Percentiles rank a stretch among this genome's conserved stretches.
These are phyloP conservation scores for Cyathus striatus DNA, from an alignment of 768 basidiomycete genomes.

Conservation along the genomic window DNA sequence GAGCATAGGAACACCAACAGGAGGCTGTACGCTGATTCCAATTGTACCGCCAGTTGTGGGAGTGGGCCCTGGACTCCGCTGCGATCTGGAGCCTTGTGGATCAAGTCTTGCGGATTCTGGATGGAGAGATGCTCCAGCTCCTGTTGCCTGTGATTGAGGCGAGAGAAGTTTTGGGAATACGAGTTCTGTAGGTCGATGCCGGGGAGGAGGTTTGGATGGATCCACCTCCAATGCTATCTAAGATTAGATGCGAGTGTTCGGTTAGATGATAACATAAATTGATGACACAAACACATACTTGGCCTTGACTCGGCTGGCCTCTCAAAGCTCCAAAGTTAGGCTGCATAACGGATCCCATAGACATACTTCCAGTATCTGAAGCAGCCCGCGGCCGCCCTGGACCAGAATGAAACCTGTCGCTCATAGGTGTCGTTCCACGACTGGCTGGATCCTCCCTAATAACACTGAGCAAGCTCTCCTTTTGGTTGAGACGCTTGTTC, in stretches of 20 bases:
- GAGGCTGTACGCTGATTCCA: slow-evolving; percentile 14
- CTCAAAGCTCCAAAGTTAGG: slow-evolving; percentile 12
- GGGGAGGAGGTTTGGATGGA: slow-evolving; percentile 5
- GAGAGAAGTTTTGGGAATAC: too few relatives aligned
- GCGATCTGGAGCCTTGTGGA: neutral
- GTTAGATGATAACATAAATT: too few relatives aligned
- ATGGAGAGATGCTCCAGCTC: too few relatives aligned
- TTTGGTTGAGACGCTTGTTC: slow-evolving; percentile 17
- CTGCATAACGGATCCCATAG: slow-evolving; percentile 7
- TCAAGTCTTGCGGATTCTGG: too few relatives aligned
- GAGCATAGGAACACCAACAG: slow-evolving; percentile 10
- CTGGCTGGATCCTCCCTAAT: slow-evolving; percentile 36
- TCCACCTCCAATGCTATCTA: neutral
- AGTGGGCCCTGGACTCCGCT: neutral
- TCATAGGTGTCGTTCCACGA: slow-evolving; percentile 20
- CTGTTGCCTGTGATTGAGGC: too few relatives aligned
- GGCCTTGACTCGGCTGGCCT: slow-evolving; percentile 11
- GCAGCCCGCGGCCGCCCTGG: neutral
- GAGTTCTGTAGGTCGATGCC: too few relatives aligned
- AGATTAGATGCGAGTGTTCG: too few relatives aligned
- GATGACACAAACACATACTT: slow-evolving; percentile 2
- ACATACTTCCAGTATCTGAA: neutral
- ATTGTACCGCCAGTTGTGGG: too few relatives aligned
- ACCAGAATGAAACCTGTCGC: slow-evolving; percentile 8
- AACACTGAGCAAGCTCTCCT: slow-evolving; percentile 23